Evolutionary conservation across 2,329 filamentous ascomycete genomes (phyloP), one percentile per base, ranked within the genome.

Genomic region (Anthostomella pinea): DNA sequence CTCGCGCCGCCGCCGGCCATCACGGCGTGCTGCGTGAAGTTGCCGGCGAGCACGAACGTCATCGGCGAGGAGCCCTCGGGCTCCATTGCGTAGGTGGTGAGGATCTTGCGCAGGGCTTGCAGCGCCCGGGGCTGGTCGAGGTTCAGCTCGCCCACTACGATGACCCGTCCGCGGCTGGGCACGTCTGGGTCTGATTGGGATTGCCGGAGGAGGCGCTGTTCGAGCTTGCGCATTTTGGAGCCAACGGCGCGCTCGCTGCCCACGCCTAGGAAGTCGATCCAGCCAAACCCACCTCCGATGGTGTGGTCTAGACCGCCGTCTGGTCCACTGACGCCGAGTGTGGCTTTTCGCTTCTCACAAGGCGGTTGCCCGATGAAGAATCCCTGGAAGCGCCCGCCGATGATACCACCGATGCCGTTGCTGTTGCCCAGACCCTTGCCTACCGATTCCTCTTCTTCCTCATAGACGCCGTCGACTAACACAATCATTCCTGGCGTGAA

Each of bases 401-500:
- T 87, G 0, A 85, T 87, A 10, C 90, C 91, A 25, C 91, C 91
- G 17, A 96, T 81, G 26, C 91, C 91, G 30, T 80, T 84, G 46
- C 80, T 85, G 5, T 85, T 83, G 33, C 87, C 85, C 4, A 94
- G 70, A 0, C 79, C 81, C 14, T 81, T 82, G 11, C 83, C 81
- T 2, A 73, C 67, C 14, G 79, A 81, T 45, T 82, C 77, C 43
- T 89, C 87, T 52, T 95, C 89, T 60, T 97, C 93, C 59, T 95
- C 89, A 56, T 98, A 98, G n/a, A 91, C 81, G 6, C 93, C 93
- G 54, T 98, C 93, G 1, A 96, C 80, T 0, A 98, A 74, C 3
- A 97, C 86, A 30, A 98, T 86, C 89, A 97, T 97, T 3, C 94
- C 94, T 0, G 93, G 90, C 5, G 84, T 81, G 57, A 96, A 96